Conservation (phyloP, 2,329 filamentous ascomycete species). For the Epichloe festucae region DNA sequence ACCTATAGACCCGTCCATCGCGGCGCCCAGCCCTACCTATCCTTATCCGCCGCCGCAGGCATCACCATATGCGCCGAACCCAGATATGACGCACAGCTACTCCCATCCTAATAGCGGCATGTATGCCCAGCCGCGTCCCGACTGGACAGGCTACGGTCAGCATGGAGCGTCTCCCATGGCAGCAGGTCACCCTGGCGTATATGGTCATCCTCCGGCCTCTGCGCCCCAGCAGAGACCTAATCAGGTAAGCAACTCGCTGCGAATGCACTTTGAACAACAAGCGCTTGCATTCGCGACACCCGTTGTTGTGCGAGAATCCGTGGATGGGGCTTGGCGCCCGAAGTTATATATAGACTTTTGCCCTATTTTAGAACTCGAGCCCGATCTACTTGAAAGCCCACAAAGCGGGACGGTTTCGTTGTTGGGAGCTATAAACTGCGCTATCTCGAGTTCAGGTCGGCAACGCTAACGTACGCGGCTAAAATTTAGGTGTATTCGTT, state of each 20-base stretch:
- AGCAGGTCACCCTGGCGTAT: slow-evolving; percentile 36
- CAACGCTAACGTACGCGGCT: slow-evolving; percentile 7
- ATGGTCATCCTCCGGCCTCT: slow-evolving; percentile 41
- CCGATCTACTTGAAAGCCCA: background rate
- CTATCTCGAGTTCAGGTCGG: background rate
- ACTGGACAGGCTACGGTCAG: slow-evolving; percentile 58
- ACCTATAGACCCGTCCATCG: slow-evolving; percentile 98
- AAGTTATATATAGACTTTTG: background rate
- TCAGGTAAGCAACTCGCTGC: slow-evolving; percentile 39
- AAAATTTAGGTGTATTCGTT: slow-evolving; percentile 83
- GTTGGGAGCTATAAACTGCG: background rate
- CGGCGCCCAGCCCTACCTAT: slow-evolving; percentile 84
- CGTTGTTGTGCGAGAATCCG: background rate
- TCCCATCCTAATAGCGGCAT: slow-evolving; percentile 47
- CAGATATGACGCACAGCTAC: slow-evolving; percentile 77
- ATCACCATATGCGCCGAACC: slow-evolving; percentile 72
- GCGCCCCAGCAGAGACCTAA: slow-evolving; percentile 41
- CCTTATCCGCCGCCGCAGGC: slow-evolving; percentile 55
- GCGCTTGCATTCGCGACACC: background rate
- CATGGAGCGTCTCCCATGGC: slow-evolving; percentile 35
- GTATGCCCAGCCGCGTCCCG: slow-evolving; percentile 58
- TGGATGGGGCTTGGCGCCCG: no score
- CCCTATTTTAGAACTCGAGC: background rate
- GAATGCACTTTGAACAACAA: background rate
- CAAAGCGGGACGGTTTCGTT: background rate